Percentiles rank a stretch among this genome's conserved stretches.
Conservation (phyloP, 495 filamentous ascomycete genomes). For the Talaromyces adpressus region DNA sequence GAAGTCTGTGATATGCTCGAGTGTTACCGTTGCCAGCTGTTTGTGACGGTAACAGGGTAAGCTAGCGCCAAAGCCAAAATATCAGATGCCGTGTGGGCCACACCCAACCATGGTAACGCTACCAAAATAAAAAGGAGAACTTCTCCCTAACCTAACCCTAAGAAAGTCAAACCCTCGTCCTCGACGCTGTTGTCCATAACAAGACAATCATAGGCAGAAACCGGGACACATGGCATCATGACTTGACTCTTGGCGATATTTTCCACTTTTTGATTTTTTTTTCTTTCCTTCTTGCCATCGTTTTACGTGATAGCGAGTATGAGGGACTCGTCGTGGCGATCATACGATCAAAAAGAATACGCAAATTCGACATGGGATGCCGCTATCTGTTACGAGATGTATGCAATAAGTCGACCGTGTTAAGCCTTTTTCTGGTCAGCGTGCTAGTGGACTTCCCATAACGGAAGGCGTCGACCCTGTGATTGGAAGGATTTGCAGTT, state of each 20-base stretch:
- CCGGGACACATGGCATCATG: background rate
- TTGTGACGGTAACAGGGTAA: background rate
- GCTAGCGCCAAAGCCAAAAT: conserved; percentile 1
- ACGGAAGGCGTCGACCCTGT: background rate
- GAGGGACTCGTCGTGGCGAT: background rate
- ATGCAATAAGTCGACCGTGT: background rate
- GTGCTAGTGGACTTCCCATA: background rate
- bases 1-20: background rate
- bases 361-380: background rate
- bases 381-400: background rate
- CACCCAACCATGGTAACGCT: background rate
- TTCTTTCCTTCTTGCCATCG: background rate
- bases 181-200: too few species aligned
- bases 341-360: background rate
- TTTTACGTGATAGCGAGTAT: background rate
- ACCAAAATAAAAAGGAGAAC: background rate
- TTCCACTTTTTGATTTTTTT: background rate
- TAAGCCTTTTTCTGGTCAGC: background rate
- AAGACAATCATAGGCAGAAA: background rate
- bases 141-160: background rate
- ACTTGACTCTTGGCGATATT: background rate
- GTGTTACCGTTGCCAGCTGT: background rate
- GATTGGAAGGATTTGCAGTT: background rate
- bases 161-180: background rate
- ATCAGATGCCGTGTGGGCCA: conserved; percentile 1